Evolutionary conservation across 2,329 filamentous ascomycete genomes (phyloP), one percentile per base, ranked within the genome.

Genomic region (Cladosporium sphaerospermum): DNA sequence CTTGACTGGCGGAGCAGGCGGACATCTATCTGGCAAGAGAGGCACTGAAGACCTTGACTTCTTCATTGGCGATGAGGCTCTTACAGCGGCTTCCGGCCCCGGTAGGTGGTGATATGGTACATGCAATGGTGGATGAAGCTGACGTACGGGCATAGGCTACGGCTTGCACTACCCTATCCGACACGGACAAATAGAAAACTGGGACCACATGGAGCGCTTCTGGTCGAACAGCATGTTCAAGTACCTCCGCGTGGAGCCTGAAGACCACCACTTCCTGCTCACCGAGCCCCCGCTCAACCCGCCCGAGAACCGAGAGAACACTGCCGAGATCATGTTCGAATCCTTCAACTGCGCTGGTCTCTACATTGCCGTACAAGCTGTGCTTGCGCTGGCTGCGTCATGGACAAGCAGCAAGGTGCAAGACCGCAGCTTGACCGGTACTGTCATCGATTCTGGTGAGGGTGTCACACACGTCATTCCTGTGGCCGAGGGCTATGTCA

Each of bases 221-320:
- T 99, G 93, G 93, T 97, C 95, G 62, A 97, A 97, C 77, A 99
- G 93, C 59, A 99, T 99, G 75, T 99, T 99, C 83, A 99, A 99
- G 73, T 99, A 99, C 69, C 81, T 99, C 50, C 84, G 93, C 64
- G 93, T 99, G 62, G 93, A 99, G 75, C 93, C 93, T 31, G 93
- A 99, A 75, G 93, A 99, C 70, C 93, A 99, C 73, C 91, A 96
- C 77, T 99, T 99, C 73, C 84, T 99, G 58, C 84, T 99, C 56
- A 99, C 93, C 57, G 93, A 99, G 71, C 93, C 93, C 88, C 93
- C 93, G 59, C 80, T 99, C 68, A 99, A 99, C 73, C 93, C 93
- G 34, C 93, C 93, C 28, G 93, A 99, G 76, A 97, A 99, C 74
- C 90, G 93, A 68, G 93, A 99, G 74, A 96, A 96, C 71, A 97